Conservation (phyloP, 2,329 filamentous ascomycete species). For the Pseudogymnoascus sp. region DNA sequence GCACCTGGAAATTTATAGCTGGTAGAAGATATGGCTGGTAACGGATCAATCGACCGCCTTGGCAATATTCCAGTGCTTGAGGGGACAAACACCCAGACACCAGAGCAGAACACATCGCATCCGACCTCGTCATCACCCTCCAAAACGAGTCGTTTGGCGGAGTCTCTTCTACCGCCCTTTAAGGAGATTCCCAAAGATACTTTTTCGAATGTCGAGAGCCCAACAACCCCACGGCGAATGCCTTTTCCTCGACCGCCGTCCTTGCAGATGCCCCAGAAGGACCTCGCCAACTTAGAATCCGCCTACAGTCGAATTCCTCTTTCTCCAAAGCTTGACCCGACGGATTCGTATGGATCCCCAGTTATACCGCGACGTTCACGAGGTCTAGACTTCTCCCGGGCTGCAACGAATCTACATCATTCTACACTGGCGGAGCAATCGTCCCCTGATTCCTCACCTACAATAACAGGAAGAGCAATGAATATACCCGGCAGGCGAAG, state of each 20-base stretch:
- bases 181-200: constrained; percentile 3
- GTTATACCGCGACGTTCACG: constrained; percentile 83
- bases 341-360: constrained; percentile 77
- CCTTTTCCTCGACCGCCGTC: constrained; percentile 58
- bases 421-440: constrained; percentile 84
- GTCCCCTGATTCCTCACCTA: constrained; percentile 85
- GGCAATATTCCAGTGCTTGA: not conserved
- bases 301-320: constrained; percentile 56
- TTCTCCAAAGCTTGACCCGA: constrained; percentile 78
- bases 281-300: constrained; percentile 33
- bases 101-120: constrained; percentile 1
- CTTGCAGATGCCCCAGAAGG: constrained; percentile 57
- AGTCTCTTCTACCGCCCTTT: not conserved
- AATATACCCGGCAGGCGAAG: constrained; percentile 48
- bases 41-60: constrained; percentile 2
- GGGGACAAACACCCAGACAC: not conserved
- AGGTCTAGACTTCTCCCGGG: constrained; percentile 85
- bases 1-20: not conserved
- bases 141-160: not conserved
- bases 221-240: constrained; percentile 65
- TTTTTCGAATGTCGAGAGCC: constrained; percentile 31
- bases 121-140: not conserved
- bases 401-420: constrained; percentile 89
- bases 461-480: constrained; percentile 62
- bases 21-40: not conserved